A percentile compares a stretch with the other conserved stretches of the same genome.
phyloP scores from a whole-genome alignment of 257 asterid species.

The Ilex aquifolium region DNA sequence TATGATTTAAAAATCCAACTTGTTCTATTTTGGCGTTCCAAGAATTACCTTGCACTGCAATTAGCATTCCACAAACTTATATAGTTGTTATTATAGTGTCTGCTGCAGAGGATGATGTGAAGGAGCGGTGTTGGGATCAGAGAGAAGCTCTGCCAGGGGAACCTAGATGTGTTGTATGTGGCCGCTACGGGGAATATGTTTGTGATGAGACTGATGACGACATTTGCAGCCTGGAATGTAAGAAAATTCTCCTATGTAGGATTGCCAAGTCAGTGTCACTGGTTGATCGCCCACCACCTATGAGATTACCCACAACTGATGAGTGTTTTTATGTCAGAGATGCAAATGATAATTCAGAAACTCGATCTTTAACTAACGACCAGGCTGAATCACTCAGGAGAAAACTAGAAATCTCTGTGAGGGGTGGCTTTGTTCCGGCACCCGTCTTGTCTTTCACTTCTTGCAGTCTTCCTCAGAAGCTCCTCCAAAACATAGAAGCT shows the following conservation, averaged over 20 bases:
- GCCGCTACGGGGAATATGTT: slow-evolving; percentile 90
- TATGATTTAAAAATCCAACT: too few species aligned
- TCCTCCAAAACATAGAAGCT: slow-evolving; percentile 64
- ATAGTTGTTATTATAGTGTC: slow-evolving; percentile 6
- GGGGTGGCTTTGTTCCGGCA: slow-evolving; percentile 48
- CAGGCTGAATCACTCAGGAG: slow-evolving; percentile 47
- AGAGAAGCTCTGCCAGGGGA: slow-evolving; percentile 84
- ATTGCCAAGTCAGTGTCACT: slow-evolving; percentile 29
- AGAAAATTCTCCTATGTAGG: slow-evolving; percentile 42
- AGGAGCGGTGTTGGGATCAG: slow-evolving; percentile 71
- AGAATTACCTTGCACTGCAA: neutral
- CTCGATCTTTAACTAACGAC: slow-evolving; percentile 20
- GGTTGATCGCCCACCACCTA: slow-evolving; percentile 23
- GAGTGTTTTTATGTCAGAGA: slow-evolving; percentile 76
- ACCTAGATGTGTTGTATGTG: slow-evolving; percentile 66
- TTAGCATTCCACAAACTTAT: slow-evolving; percentile 1
- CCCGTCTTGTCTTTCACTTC: slow-evolving; percentile 71
- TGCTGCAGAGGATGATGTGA: slow-evolving; percentile 50
- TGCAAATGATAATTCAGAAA: slow-evolving; percentile 21
- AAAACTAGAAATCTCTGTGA: slow-evolving; percentile 58
- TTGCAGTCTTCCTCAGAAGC: slow-evolving; percentile 66
- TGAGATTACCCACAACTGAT: slow-evolving; percentile 54
- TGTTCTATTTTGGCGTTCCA: too few species aligned
- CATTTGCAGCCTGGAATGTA: slow-evolving; percentile 85
- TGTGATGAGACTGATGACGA: slow-evolving; percentile 91